Conservation (phyloP, 345 rosid genomes). For the Physaria fendleri region DNA sequence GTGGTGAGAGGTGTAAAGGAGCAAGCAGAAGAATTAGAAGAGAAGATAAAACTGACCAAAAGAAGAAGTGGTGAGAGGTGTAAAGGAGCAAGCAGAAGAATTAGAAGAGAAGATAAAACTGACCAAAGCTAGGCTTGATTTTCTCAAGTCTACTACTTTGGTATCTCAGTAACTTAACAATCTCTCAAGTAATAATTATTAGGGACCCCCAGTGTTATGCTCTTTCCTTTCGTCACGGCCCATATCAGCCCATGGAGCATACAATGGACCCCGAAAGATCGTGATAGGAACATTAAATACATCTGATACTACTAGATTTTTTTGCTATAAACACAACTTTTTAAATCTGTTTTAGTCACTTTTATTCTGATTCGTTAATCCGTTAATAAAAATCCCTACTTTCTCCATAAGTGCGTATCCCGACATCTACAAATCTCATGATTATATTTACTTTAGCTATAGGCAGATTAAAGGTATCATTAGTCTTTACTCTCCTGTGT, state of each 20-base stretch:
- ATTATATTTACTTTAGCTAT: no score
- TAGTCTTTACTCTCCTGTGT: constrained; percentile 17
- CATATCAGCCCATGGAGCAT: constrained; percentile 13
- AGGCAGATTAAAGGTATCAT: background rate
- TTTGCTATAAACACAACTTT: no score
- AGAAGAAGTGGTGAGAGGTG: constrained; percentile 70
- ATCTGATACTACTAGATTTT: no score
- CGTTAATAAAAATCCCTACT: no score
- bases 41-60: constrained; percentile 81
- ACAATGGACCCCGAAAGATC: no score
- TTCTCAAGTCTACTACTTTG: constrained; percentile 64
- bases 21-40: constrained; percentile 84
- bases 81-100: constrained; percentile 75
- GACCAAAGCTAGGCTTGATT: constrained; percentile 63
- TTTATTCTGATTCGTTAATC: no score
- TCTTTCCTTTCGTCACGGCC: background rate
- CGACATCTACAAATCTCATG: no score
- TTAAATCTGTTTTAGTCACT: no score
- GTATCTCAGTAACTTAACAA: constrained; percentile 39
- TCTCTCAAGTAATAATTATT: background rate
- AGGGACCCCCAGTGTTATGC: no score
- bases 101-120: constrained; percentile 83
- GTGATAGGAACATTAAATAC: no score
- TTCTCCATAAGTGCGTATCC: no score
- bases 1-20: constrained; percentile 70